Base-by-base conservation (phyloP, 176 grass and related monocot genomes). In the Alloteropsis semialata region DNA sequence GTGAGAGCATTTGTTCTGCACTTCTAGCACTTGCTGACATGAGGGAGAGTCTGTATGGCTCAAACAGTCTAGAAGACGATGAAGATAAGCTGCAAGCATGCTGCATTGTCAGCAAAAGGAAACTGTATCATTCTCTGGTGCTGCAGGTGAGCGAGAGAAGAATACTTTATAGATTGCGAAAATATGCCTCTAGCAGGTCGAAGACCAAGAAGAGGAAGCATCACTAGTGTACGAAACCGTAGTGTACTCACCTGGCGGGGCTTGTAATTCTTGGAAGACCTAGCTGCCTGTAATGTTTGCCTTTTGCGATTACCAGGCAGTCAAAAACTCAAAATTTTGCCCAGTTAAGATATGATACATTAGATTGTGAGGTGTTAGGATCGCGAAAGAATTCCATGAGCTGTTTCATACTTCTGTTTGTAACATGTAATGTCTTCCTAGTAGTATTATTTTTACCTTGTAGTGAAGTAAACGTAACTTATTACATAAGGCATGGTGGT, bases 61-160 rank as follows among this genome's bases (percentile, higher is more conserved):
- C 86, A 49, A 63, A 24, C 59, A 87, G 49, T 8, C 76, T 95
- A 19, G 72, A 90, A 60, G 89, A 92, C 72, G 91, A 93, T 41
- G 43, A 63, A 72, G 50, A 76, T 8, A 91, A 44, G 59, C 74
- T 93, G 64, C 48, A 10, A 58, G 50, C 66, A 74, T 95, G 96
- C 53, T 78, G 54, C 81, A 77, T 19, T 60, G 14, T 83, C 41
- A 81, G 81, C 3, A 77, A 93, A 56, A 91, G 89, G 42, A 92
- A 92, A 54, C 48, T 82, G 49, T 93, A 92, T 50, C 86, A 98
- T 91, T 93, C 96, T 24, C 79, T 95, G 76, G 89, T 95, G 58
- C 68, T 98, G 82, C 86, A 79, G 17, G 76, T 89, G 74, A 85
- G 89, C 10, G 92, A 95, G 83, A 93, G 91, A 78, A 84, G 77